Evolutionary conservation across 1,284 basidiomycete genomes (phyloP), one percentile per base, ranked within the genome.

Genomic region (Boletus semigastroideus): DNA sequence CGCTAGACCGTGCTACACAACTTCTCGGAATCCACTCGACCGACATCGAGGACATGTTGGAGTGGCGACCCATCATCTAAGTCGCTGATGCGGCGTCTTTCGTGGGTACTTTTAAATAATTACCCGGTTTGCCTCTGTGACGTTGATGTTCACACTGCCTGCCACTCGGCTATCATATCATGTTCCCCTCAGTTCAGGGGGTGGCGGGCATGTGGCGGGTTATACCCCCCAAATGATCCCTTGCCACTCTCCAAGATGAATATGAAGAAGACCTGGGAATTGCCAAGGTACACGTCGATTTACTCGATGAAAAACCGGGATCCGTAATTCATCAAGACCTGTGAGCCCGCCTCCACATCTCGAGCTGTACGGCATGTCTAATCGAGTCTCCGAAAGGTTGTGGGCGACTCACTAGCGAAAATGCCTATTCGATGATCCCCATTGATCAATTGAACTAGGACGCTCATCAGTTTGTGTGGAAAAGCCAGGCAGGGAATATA

Each of bases 361-460:
- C 67, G 70, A 4, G 41, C 75, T 77, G 42, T 42, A 33, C 19
- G 42, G 46, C 19, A 3, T 7, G 13, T 51, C 46, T 48, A 48
- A 31, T 42, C 19, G 40, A 31, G 30, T 31, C 28, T 19, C 14
- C n/a, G 27, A 31, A 16, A 10, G 27, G 36, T 17, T 19, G 25
- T 7, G 34, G 52, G 34, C 10, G 39, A 54, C 75, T 64, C 52
- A 84, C 83, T 38, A 5, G 84, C 77, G 52, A 70, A 80, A 17
- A 87, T 74, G 3, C 75, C 78, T 48, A 87, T 82, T 19, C 80
- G 74, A 45, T 79, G 76, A 45, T 84, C 79, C 2, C 80, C 81
- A 55, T 83, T 81, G 2, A 87, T 80, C 11, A 78, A 58, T 20
- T 58, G 64, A n/a, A 78, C 85, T 87, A 45, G 31, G 17, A 17